A percentile compares a stretch with the other conserved stretches of the same genome.
Conservation (phyloP, 75 land plant genomes). For the Larix kaempferi region DNA sequence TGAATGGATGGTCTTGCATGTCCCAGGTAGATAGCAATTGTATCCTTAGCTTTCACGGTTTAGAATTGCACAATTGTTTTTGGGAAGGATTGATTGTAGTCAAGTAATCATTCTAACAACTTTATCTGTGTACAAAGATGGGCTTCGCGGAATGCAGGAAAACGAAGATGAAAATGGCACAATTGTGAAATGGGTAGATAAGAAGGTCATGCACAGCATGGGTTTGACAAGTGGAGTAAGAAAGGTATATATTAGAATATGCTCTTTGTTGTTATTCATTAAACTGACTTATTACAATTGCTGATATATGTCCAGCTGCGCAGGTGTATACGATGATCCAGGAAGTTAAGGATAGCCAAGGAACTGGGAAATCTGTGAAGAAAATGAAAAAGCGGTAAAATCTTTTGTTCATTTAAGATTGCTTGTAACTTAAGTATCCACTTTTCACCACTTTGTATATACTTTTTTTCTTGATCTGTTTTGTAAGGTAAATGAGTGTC, state of each 20-base stretch:
- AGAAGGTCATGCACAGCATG: constrained; percentile 39
- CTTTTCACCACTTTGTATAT: background rate
- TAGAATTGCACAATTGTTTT: background rate
- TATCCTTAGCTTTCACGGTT: background rate
- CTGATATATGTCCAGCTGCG: background rate
- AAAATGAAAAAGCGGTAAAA: background rate
- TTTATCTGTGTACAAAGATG: constrained; percentile 25
- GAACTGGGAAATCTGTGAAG: background rate
- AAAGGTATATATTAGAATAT: constrained; percentile 49
- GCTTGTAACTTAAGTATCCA: background rate
- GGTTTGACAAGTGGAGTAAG: constrained; percentile 91
- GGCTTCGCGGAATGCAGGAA: background rate
- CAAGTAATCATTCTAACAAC: constrained; percentile 1
- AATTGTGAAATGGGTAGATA: constrained; percentile 60
- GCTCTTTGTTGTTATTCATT: background rate
- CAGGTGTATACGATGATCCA: constrained; percentile 58
- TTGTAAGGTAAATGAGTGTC: background rate
- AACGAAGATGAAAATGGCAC: constrained; percentile 3
- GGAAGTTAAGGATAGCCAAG: constrained; percentile 30
- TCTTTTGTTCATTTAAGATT: background rate
- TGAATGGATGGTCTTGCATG: constrained; percentile 53
- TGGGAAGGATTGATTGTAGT: background rate
- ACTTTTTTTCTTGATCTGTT: background rate
- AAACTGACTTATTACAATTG: background rate
- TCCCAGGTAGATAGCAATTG: constrained; percentile 38